Evolutionary conservation across 1,284 basidiomycete species (phyloP).

Genomic region (Boletus smithii): DNA sequence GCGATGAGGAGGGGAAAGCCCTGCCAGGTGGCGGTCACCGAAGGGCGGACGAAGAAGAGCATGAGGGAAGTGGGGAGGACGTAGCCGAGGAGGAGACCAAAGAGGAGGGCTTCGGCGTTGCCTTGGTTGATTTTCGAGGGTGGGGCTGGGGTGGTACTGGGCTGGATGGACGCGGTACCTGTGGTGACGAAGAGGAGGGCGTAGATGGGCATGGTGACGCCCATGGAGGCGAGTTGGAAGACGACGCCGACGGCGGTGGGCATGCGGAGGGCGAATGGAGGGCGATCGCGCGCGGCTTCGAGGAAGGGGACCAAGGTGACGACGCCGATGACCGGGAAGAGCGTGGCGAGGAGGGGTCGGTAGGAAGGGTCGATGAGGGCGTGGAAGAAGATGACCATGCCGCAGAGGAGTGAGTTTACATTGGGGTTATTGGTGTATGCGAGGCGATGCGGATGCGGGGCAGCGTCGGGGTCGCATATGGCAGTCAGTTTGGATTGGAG

Average conservation of each 20-base stretch:
- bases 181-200: constrained; percentile 41
- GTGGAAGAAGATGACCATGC: constrained; percentile 42
- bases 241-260: constrained; percentile 18
- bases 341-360: constrained; percentile 31
- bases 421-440: constrained; percentile 32
- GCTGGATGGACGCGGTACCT: constrained; percentile 22
- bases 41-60: constrained; percentile 32
- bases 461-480: constrained; percentile 13
- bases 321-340: constrained; percentile 22
- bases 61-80: constrained; percentile 38
- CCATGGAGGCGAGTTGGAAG: constrained; percentile 37
- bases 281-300: constrained; percentile 23
- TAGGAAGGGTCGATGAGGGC: constrained; percentile 29
- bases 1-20: constrained; percentile 40
- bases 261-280: constrained; percentile 11
- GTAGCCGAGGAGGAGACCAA: constrained; percentile 39
- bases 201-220: constrained; percentile 40
- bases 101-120: constrained; percentile 43
- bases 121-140: constrained; percentile 28
- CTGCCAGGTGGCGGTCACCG: constrained; percentile 45
- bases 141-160: neutral
- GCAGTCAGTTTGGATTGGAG: constrained; percentile 11
- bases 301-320: constrained; percentile 18
- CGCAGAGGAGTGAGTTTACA: constrained; percentile 38
- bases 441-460: constrained; percentile 30